Percentiles rank a stretch among this genome's conserved stretches.
phyloP scores from a whole-genome alignment of 192 early-diverging fungal species.

The Oehlia diaphana region DNA sequence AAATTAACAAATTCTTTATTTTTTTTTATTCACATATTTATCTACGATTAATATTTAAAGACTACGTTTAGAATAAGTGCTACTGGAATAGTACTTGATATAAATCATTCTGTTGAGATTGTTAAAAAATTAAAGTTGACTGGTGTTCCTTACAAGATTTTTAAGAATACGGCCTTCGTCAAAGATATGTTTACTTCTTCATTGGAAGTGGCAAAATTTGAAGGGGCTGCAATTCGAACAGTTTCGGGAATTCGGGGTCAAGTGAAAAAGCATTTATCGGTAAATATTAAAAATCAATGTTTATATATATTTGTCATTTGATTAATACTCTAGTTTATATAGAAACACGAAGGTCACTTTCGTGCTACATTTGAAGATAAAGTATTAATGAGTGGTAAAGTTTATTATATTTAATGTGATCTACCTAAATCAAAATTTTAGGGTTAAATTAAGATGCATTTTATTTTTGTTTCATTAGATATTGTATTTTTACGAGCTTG shows the following conservation, averaged over 20 bases:
- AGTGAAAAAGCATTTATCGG: constrained; percentile 85
- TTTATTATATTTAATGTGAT: neutral
- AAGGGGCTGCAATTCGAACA: constrained; percentile 93
- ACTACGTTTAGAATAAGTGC: constrained; percentile 90
- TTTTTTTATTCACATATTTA: neutral
- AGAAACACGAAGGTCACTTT: constrained; percentile 88
- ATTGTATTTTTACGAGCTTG: constrained; percentile 97
- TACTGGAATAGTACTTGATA: constrained; percentile 93
- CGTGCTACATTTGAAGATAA: constrained; percentile 99
- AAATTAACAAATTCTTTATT: neutral
- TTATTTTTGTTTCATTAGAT: constrained; percentile 52
- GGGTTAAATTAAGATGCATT: neutral
- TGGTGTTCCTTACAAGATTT: constrained; percentile 91
- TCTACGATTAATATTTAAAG: constrained; percentile 15
- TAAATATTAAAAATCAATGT: constrained; percentile 31
- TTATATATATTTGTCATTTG: neutral
- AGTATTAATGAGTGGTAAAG: constrained; percentile 82
- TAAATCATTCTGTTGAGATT: constrained; percentile 88
- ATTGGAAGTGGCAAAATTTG: constrained; percentile 98
- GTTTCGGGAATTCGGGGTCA: constrained; percentile 98
- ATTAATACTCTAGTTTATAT: constrained; percentile 9
- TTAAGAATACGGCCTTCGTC: constrained; percentile 96
- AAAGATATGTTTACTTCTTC: constrained; percentile 97
- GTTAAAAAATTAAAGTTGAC: constrained; percentile 99
- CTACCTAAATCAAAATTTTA: too few species aligned